A percentile compares a stretch with the other conserved stretches of the same genome.
Evolutionary conservation across 352 stramenopile species (phyloP).

Genomic region (Phytopythium mirpurense): DNA sequence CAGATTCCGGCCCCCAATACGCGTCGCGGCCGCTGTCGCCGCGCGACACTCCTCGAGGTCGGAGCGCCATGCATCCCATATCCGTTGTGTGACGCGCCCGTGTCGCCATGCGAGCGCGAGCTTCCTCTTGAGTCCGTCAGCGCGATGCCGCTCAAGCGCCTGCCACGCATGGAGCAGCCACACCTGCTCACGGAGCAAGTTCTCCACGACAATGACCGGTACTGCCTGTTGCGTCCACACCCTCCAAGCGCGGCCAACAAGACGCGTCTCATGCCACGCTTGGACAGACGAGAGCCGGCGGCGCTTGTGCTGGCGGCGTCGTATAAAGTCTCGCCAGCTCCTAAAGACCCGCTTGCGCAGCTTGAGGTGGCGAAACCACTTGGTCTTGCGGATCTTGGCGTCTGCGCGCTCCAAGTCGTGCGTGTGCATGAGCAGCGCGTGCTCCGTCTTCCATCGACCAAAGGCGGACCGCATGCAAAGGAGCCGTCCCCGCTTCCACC

Average conservation of each 20-base stretch:
- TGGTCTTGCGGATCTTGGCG: constrained; percentile 7
- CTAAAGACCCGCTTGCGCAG: constrained; percentile 14
- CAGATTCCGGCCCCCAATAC: not conserved
- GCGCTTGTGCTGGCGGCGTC: not conserved
- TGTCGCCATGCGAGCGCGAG: constrained; percentile 6
- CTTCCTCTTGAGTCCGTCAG: constrained; percentile 8
- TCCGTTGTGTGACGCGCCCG: not conserved
- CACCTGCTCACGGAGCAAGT: constrained; percentile 9
- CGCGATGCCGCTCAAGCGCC: constrained; percentile 1
- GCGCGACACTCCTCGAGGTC: constrained; percentile 1
- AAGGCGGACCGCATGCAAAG: constrained; percentile 6
- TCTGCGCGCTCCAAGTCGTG: constrained; percentile 4
- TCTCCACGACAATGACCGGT: constrained; percentile 1
- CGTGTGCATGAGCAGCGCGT: constrained; percentile 5
- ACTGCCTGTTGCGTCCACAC: constrained; percentile 6
- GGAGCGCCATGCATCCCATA: not conserved
- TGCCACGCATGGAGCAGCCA: constrained; percentile 7
- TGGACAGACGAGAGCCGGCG: not conserved
- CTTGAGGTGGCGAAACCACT: constrained; percentile 24
- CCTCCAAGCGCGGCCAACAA: constrained; percentile 6
- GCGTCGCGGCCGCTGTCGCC: not conserved
- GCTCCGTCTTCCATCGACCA: constrained; percentile 9
- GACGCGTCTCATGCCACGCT: not conserved
- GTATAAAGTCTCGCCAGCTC: constrained; percentile 11
- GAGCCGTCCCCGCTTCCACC: constrained; percentile 8